Evolutionary conservation across 148 eudicot genomes (phyloP).

Genomic region (Cornus kousa): DNA sequence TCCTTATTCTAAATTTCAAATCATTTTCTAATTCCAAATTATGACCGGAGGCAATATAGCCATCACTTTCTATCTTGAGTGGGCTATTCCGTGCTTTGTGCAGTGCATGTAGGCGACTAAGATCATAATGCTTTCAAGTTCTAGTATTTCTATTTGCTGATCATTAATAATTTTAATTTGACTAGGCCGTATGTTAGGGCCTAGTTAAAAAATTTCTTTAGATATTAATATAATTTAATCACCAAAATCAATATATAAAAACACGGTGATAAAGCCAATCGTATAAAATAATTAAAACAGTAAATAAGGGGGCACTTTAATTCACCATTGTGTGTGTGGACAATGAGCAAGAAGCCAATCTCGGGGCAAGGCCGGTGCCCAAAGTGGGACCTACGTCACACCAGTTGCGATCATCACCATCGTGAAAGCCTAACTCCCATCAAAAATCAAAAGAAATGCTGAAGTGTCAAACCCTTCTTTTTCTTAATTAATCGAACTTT

Average conservation of each 20-base stretch:
- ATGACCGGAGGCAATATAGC: too few relatives aligned
- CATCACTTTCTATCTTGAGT: conserved; percentile 8
- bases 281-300: too few relatives aligned
- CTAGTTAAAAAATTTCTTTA: too few relatives aligned
- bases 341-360: neutral
- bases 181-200: neutral
- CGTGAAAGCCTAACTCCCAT: neutral
- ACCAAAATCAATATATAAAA: too few relatives aligned
- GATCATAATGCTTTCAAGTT: conserved; percentile 44
- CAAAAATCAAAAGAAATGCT: neutral
- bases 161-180: neutral
- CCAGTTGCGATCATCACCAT: conserved; percentile 1
- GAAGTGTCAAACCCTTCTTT: neutral
- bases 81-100: conserved; percentile 16
- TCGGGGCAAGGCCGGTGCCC: neutral
- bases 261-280: too few relatives aligned
- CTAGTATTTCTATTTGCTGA: neutral
- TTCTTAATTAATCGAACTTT: neutral
- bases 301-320: neutral
- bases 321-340: neutral
- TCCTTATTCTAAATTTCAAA: neutral
- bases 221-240: too few relatives aligned
- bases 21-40: neutral
- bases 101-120: neutral
- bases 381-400: conserved; percentile 5